Base-by-base conservation (phyloP, 2,329 filamentous ascomycete genomes). In the Fusarium sp. region DNA sequence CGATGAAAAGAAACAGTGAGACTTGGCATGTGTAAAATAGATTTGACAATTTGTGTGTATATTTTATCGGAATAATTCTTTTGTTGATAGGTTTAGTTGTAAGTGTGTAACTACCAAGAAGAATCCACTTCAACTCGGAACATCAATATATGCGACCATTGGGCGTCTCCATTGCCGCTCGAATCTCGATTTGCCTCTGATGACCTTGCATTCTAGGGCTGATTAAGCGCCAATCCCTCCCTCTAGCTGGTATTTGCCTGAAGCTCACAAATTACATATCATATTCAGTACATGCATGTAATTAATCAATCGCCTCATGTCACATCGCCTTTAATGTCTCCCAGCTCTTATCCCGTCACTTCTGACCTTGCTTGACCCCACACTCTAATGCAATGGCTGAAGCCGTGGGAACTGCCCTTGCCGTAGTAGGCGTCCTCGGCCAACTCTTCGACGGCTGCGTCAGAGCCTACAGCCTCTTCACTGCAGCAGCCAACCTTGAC, bases 381-480 rank as follows among this genome's bases (percentile, higher is more conserved):
- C 50, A 53, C 44, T 20, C 51, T 24, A 26, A 35, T 45, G 18
- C 41, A 57, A 79, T 77, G 69, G 82, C 82, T 53, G 85, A 86
- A 77, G 75, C 81, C 35, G 68, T 85, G 20, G 83, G 83, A 61
- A 84, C 84, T 39, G 81, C 83, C 20, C 77, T 86, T 31, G 83
- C 82, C 63, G 83, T 84, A 3, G 82, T 85, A 18, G 84, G 84
- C 68, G 78, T 85, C 51, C 76, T 86, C 28, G 84, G 84, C 41
- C 84, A 86, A 71, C 80, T 86, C 55, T 86, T 86, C 59, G 81
- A 85, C 69, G 84, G 84, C 35, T 86, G 84, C 77, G 80, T 86
- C 65, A 83, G 83, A 65, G 84, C 84, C 15, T 86, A 86, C 72
- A 77, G 79, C 33, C 82, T 84, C 79, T 86, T 86, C 76, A 82